Percentiles rank a stretch among this genome's conserved stretches.
Conservation (phyloP, 169 alveolate species). For the Besnoitia besnoiti region DNA sequence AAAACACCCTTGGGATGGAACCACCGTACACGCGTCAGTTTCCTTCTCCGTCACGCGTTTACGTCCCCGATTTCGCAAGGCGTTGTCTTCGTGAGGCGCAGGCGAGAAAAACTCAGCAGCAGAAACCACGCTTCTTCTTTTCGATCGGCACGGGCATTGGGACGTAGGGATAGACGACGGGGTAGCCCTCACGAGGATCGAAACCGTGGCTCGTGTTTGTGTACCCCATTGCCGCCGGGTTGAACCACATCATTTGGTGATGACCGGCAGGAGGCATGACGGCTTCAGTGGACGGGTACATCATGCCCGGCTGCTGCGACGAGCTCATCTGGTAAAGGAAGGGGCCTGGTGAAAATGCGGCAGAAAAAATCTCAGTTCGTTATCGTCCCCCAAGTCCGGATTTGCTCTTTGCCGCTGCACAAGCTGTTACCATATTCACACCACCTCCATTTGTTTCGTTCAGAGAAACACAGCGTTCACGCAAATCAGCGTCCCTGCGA, state of each 20-base stretch:
- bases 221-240: constrained; percentile 15
- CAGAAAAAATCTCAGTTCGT: too few species aligned
- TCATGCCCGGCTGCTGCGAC: neutral
- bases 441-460: too few species aligned
- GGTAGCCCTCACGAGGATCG: constrained; percentile 46
- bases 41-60: too few species aligned
- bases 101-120: neutral
- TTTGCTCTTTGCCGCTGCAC: too few species aligned
- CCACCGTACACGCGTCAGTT: too few species aligned
- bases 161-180: constrained; percentile 23
- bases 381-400: too few species aligned
- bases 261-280: neutral
- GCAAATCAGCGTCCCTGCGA: too few species aligned
- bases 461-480: too few species aligned
- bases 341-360: neutral
- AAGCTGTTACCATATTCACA: too few species aligned
- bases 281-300: constrained; percentile 14
- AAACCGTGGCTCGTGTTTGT: constrained; percentile 7
- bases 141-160: neutral
- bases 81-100: too few species aligned
- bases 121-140: constrained; percentile 32
- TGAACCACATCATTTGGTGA: constrained; percentile 29
- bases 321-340: neutral
- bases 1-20: too few species aligned
- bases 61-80: too few species aligned